A percentile compares a stretch with the other conserved stretches of the same genome.
These are phyloP conservation scores for Podaxis carcinomalis DNA, from an alignment of 768 basidiomycete species.

Conservation along the genomic window DNA sequence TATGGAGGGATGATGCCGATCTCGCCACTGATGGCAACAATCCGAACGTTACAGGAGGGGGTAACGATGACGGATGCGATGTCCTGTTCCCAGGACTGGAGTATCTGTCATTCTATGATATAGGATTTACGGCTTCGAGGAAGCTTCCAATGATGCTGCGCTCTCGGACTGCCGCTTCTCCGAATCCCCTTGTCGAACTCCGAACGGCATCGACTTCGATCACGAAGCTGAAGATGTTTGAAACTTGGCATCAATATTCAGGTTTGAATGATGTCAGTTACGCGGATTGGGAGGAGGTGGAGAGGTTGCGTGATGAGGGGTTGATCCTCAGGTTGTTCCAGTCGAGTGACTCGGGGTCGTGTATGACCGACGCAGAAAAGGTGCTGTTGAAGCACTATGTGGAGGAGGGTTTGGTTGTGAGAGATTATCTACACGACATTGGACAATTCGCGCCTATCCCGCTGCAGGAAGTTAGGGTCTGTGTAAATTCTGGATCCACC, in stretches of 20 bases:
- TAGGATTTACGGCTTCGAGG: not conserved
- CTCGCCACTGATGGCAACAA: not conserved
- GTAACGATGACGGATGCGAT: not conserved
- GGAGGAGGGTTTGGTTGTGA: not conserved
- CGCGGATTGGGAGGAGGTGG: not conserved
- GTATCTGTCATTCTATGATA: slow-evolving; percentile 6
- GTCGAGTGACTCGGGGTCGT: not conserved
- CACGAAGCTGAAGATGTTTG: slow-evolving; percentile 4
- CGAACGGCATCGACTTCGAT: not conserved
- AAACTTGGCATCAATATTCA: slow-evolving; percentile 3
- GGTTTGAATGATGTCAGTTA: not conserved
- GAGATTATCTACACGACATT: slow-evolving; percentile 8
- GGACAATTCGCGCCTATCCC: slow-evolving; percentile 6
- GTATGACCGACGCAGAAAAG: not conserved
- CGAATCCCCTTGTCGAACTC: not conserved
- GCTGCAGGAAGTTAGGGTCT: not conserved
- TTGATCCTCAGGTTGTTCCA: slow-evolving; percentile 3
- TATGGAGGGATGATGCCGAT: not conserved
- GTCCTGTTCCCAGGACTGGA: slow-evolving; percentile 1
- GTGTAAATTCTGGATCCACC: not conserved
- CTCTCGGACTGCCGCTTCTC: not conserved
- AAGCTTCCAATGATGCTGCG: slow-evolving; percentile 1
- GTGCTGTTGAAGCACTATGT: not conserved
- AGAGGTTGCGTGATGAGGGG: not conserved
- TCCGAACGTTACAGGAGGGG: not conserved